Evolutionary conservation across 495 filamentous ascomycete genomes (phyloP).

Genomic region (Sordaria brevicollis): DNA sequence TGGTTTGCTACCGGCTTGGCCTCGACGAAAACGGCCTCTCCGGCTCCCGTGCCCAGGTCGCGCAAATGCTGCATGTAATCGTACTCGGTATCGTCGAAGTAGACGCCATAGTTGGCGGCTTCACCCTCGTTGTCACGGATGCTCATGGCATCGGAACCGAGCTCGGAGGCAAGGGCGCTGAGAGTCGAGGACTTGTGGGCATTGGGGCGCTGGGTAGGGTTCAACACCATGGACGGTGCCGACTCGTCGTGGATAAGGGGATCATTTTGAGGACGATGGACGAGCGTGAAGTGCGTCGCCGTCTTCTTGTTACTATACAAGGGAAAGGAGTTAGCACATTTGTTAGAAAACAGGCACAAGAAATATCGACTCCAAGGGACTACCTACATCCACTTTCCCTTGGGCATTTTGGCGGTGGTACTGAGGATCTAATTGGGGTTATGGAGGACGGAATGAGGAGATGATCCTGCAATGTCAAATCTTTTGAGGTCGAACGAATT

Average conservation of each 20-base stretch:
- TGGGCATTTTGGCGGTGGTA: slow-evolving; percentile 51
- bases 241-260: slow-evolving; percentile 81
- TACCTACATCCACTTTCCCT: slow-evolving; percentile 82
- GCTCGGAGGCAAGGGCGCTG: slow-evolving; percentile 65
- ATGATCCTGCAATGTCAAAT: background rate
- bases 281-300: slow-evolving; percentile 83
- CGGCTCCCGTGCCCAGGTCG: slow-evolving; percentile 53
- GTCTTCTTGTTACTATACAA: slow-evolving; percentile 77
- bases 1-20: slow-evolving; percentile 54
- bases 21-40: slow-evolving; percentile 68
- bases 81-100: slow-evolving; percentile 78
- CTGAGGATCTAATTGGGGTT: background rate
- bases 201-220: slow-evolving; percentile 37
- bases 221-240: slow-evolving; percentile 74
- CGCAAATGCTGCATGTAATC: slow-evolving; percentile 99
- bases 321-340: slow-evolving; percentile 3
- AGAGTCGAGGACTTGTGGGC: slow-evolving; percentile 43
- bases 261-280: slow-evolving; percentile 94
- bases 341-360: background rate
- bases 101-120: slow-evolving; percentile 87
- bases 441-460: background rate
- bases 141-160: slow-evolving; percentile 45
- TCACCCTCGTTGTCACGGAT: slow-evolving; percentile 89
- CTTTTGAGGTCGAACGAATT: no score
- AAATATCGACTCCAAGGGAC: background rate